Evolutionary conservation across 225 moss, liverwort and hornwort species (phyloP).

Genomic region (Physcomitrellopsis africana): DNA sequence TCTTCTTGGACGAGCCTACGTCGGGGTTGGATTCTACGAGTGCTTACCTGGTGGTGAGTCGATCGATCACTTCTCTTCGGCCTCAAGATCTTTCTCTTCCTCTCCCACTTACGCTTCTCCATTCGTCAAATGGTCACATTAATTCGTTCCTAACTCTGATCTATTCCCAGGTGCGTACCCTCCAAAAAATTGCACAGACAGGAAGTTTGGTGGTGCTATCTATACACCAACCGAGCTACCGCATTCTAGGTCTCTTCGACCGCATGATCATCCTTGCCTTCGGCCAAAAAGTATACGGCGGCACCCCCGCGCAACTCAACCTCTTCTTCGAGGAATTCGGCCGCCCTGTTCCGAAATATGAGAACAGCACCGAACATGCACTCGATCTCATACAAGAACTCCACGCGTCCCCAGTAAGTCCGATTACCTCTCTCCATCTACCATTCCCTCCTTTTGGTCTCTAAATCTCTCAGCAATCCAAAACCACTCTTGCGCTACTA

Average conservation of each 20-base stretch:
- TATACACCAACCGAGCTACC: constrained; percentile 90
- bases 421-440: neutral
- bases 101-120: too few relatives aligned
- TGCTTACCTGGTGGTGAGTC: constrained; percentile 72
- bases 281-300: constrained; percentile 75
- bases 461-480: neutral
- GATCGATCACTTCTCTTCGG: neutral
- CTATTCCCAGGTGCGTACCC: constrained; percentile 46
- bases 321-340: constrained; percentile 73
- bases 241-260: constrained; percentile 78
- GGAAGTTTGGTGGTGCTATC: constrained; percentile 83
- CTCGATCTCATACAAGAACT: constrained; percentile 81
- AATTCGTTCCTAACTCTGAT: neutral
- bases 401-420: constrained; percentile 47
- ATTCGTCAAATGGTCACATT: too few relatives aligned
- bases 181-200: constrained; percentile 74
- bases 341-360: constrained; percentile 59
- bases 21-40: constrained; percentile 87
- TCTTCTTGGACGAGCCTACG: constrained; percentile 92
- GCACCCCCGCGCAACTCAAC: constrained; percentile 63
- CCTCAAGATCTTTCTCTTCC: neutral
- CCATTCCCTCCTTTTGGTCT: neutral
- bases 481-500: too few relatives aligned
- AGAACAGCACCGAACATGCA: constrained; percentile 71
- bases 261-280: constrained; percentile 79